Evolutionary conservation across 805 yeast genomes (phyloP).

Genomic region (Candida incommunis): DNA sequence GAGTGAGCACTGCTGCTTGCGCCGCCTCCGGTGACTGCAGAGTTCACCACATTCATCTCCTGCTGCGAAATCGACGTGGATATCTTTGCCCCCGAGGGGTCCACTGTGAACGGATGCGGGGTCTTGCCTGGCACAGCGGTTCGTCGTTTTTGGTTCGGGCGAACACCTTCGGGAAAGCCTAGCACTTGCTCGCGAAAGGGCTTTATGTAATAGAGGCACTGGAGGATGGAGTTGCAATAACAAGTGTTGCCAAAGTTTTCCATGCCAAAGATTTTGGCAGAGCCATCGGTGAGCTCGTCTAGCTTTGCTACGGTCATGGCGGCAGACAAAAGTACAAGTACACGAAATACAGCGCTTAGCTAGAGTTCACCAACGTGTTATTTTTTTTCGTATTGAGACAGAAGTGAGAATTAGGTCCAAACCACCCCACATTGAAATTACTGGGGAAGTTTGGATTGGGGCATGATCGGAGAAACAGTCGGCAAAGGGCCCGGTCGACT

Average conservation of each 20-base stretch:
- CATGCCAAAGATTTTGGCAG: constrained; percentile 25
- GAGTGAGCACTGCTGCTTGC: not conserved
- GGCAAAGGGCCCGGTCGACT: too few relatives aligned
- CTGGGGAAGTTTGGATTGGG: too few relatives aligned
- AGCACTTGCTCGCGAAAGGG: constrained; percentile 48
- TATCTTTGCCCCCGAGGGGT: constrained; percentile 10
- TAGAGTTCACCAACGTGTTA: too few relatives aligned
- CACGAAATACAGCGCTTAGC: too few relatives aligned
- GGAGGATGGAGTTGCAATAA: constrained; percentile 85
- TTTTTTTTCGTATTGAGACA: too few relatives aligned
- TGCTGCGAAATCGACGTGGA: constrained; percentile 4
- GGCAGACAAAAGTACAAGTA: too few relatives aligned
- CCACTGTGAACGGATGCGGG: constrained; percentile 21
- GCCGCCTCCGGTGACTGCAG: constrained; percentile 10
- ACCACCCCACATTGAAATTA: too few relatives aligned
- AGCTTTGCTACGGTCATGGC: not conserved
- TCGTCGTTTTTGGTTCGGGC: constrained; percentile 24
- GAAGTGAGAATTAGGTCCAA: too few relatives aligned
- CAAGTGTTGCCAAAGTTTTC: constrained; percentile 54
- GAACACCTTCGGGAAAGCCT: constrained; percentile 27
- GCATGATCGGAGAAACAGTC: too few relatives aligned
- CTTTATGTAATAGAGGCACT: constrained; percentile 66
- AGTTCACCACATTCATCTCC: not conserved
- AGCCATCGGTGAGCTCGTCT: not conserved
- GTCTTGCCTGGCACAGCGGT: constrained; percentile 20